phyloP scores from a whole-genome alignment of 1,139 yeast species.

The Yamadazyma trypodendri region DNA sequence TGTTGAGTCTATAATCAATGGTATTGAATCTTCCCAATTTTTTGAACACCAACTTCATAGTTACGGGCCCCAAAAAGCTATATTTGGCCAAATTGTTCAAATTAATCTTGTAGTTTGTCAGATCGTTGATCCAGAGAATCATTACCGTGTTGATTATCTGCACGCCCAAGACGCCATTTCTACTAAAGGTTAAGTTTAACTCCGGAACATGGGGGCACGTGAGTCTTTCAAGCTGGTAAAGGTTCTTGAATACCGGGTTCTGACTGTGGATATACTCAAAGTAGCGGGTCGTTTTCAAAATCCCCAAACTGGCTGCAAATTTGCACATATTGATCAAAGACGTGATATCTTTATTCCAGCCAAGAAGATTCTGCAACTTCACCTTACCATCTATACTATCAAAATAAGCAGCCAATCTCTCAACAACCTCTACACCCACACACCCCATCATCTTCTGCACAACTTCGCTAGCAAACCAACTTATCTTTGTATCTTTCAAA shows the following conservation, averaged over 20 bases:
- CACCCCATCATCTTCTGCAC: not conserved
- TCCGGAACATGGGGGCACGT: conserved; percentile 6
- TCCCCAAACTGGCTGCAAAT: not conserved
- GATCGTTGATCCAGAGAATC: conserved; percentile 15
- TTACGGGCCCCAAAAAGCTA: not conserved
- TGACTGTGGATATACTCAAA: conserved; percentile 13
- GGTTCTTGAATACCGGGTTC: conserved; percentile 16
- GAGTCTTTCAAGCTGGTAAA: conserved; percentile 12
- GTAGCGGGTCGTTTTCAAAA: conserved; percentile 3
- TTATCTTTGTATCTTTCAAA: conserved; percentile 8
- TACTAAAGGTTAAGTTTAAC: conserved; percentile 3
- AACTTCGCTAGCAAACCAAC: conserved; percentile 14
- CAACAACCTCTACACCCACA: not conserved
- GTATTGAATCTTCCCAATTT: conserved; percentile 11
- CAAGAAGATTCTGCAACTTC: conserved; percentile 1
- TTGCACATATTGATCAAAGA: conserved; percentile 10
- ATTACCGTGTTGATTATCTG: conserved; percentile 16
- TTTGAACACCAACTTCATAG: conserved; percentile 9
- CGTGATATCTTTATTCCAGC: conserved; percentile 14
- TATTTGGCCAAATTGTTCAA: conserved; percentile 14
- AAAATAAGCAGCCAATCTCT: not conserved
- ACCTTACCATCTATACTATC: not conserved
- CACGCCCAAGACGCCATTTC: conserved; percentile 13
- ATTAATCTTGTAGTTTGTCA: conserved; percentile 8
- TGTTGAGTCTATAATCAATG: conserved; percentile 8